Conservation (phyloP, 768 basidiomycete genomes). For the Hygrocybe coccinea region DNA sequence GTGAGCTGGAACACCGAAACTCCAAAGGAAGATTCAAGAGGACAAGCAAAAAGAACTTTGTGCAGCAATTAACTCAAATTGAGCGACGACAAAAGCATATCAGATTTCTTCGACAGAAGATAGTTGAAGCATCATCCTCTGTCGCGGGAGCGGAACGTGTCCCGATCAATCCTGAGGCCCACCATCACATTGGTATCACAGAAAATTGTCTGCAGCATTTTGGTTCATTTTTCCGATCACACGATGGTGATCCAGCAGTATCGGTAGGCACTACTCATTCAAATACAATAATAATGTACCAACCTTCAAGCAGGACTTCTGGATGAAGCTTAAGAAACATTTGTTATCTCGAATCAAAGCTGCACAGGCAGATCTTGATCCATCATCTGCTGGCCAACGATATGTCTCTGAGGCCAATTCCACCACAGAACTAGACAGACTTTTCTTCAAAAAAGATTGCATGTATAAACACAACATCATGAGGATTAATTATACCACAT, state of each 20-base stretch:
- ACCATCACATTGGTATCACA: neutral
- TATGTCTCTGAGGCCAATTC: neutral
- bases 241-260: slow-evolving; percentile 1
- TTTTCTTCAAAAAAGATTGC: slow-evolving; percentile 13
- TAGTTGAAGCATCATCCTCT: too few relatives aligned
- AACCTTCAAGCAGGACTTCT: slow-evolving; percentile 20
- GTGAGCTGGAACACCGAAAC: slow-evolving; percentile 29
- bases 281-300: neutral
- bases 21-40: slow-evolving; percentile 27
- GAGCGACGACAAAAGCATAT: slow-evolving; percentile 9
- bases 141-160: too few relatives aligned
- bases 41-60: slow-evolving; percentile 20
- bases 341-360: slow-evolving; percentile 14
- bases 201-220: neutral
- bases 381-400: neutral
- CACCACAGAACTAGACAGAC: neutral
- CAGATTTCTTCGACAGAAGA: neutral
- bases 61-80: slow-evolving; percentile 19
- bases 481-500: slow-evolving; percentile 30
- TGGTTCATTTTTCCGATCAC: neutral
- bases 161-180: neutral
- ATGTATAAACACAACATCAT: slow-evolving; percentile 20
- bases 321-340: slow-evolving; percentile 24
- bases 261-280: neutral
- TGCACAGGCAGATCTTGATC: neutral